Percentiles rank a stretch among this genome's conserved stretches.
Conservation (phyloP, 345 rosid species). For the Pugionium dolabratum region DNA sequence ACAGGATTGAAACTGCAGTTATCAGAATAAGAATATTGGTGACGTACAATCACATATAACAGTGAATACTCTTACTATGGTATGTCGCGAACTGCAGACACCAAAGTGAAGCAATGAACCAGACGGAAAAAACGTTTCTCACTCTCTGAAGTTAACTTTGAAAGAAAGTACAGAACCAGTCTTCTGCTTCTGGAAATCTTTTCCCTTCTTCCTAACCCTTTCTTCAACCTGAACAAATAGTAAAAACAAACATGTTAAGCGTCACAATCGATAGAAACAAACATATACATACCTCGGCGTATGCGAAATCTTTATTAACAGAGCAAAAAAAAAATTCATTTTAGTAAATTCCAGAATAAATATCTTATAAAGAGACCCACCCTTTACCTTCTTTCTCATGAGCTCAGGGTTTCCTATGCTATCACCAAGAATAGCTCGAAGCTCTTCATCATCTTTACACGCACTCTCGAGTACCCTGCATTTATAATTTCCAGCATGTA, state of each 20-base stretch:
- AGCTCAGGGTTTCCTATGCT: slow-evolving; percentile 89
- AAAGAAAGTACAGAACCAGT: slow-evolving; percentile 84
- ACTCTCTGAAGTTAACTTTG: slow-evolving; percentile 96
- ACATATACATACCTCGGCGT: slow-evolving; percentile 25
- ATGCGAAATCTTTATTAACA: not conserved
- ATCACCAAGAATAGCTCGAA: slow-evolving; percentile 82
- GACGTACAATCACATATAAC: not conserved
- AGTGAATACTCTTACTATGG: not conserved
- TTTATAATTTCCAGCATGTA: not conserved
- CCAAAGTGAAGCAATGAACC: slow-evolving; percentile 1
- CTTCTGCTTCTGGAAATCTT: slow-evolving; percentile 64
- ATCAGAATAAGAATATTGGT: slow-evolving; percentile 11
- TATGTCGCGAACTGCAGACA: slow-evolving; percentile 2
- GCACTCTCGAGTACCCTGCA: slow-evolving; percentile 75
- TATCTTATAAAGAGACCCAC: not conserved
- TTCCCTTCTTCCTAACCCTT: slow-evolving; percentile 78
- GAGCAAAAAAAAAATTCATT: not conserved
- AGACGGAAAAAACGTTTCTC: slow-evolving; percentile 17
- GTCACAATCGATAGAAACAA: slow-evolving; percentile 14
- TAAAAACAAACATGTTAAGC: not conserved
- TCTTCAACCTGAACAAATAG: slow-evolving; percentile 62
- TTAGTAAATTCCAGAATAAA: not conserved
- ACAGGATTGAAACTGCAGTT: slow-evolving; percentile 74
- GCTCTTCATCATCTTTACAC: slow-evolving; percentile 79
- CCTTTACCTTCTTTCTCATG: slow-evolving; percentile 69